A percentile compares a stretch with the other conserved stretches of the same genome.
These are phyloP conservation scores for Willaertia magna DNA, from an alignment of 208 protist genomes.

Conservation along the genomic window DNA sequence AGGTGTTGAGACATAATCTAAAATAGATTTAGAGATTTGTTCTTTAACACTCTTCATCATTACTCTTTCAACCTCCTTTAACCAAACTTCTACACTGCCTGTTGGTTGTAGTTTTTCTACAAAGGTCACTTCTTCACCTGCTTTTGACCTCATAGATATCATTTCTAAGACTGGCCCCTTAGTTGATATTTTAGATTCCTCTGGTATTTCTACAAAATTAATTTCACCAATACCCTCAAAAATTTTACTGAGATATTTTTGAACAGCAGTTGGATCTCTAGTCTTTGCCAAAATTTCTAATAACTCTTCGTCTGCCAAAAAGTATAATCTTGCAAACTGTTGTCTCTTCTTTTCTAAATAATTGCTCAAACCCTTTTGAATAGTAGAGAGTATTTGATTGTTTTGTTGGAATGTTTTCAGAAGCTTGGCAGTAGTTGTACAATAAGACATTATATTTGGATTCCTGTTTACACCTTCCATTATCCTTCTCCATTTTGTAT, in stretches of 20 bases:
- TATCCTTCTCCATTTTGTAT: constrained; percentile 80
- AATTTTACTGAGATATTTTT: constrained; percentile 81
- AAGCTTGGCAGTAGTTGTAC: constrained; percentile 72
- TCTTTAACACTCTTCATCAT: constrained; percentile 35
- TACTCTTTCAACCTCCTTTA: constrained; percentile 35
- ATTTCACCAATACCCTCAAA: constrained; percentile 79
- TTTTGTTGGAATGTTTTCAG: constrained; percentile 77
- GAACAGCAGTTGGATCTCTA: constrained; percentile 81
- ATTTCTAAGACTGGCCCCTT: constrained; percentile 21
- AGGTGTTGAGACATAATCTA: constrained; percentile 37
- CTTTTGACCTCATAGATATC: constrained; percentile 34
- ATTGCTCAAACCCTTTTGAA: constrained; percentile 89
- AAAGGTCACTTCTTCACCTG: constrained; percentile 43
- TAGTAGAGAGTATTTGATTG: constrained; percentile 73
- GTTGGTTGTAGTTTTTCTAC: constrained; percentile 20
- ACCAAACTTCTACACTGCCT: constrained; percentile 50
- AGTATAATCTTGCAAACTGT: constrained; percentile 81
- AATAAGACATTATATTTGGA: constrained; percentile 78
- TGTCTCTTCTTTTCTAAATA: constrained; percentile 88
- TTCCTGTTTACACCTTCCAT: constrained; percentile 64
- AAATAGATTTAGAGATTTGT: constrained; percentile 20
- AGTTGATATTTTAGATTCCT: background rate
- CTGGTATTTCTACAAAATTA: constrained; percentile 46
- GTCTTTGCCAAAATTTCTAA: constrained; percentile 87
- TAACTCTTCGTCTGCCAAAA: constrained; percentile 76